A percentile compares a stretch with the other conserved stretches of the same genome.
phyloP scores from a whole-genome alignment of 495 filamentous ascomycete genomes.

The Polyplosphaeria fusca region DNA sequence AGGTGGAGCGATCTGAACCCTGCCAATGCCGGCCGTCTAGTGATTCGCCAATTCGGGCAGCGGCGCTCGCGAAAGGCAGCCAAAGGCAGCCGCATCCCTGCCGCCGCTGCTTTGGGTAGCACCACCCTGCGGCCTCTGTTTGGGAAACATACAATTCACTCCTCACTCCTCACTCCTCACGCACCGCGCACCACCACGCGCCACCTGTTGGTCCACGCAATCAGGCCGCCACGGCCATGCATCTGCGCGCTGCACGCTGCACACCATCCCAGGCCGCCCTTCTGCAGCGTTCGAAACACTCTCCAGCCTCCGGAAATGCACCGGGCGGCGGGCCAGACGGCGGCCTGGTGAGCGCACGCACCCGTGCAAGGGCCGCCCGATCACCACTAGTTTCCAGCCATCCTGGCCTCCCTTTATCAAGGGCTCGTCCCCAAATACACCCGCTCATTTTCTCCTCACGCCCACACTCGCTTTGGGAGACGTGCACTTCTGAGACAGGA shows the following conservation, averaged over 20 bases:
- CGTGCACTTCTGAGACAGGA: background rate
- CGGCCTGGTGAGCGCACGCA: background rate
- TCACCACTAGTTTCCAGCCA: conserved; percentile 16
- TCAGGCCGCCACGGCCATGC: background rate
- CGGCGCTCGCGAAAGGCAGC: background rate
- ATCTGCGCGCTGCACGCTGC: no score
- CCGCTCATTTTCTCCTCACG: conserved; percentile 8
- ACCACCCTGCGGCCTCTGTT: background rate
- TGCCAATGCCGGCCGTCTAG: background rate
- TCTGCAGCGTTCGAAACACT: no score
- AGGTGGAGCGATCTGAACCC: background rate
- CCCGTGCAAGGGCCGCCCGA: conserved; percentile 7
- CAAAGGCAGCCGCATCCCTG: background rate
- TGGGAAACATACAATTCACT: background rate
- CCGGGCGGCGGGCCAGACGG: conserved; percentile 1
- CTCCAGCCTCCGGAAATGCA: background rate
- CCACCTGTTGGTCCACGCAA: background rate
- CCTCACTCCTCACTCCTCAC: background rate
- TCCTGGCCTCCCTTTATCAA: conserved; percentile 23
- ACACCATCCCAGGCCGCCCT: background rate
- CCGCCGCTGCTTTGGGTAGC: background rate
- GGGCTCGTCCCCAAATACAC: background rate
- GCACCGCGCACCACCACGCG: no score
- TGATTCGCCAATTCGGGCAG: background rate
- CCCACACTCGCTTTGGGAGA: conserved; percentile 30